Base-by-base conservation (phyloP, 2,329 filamentous ascomycete genomes). In the Aspergillus tamarii region DNA sequence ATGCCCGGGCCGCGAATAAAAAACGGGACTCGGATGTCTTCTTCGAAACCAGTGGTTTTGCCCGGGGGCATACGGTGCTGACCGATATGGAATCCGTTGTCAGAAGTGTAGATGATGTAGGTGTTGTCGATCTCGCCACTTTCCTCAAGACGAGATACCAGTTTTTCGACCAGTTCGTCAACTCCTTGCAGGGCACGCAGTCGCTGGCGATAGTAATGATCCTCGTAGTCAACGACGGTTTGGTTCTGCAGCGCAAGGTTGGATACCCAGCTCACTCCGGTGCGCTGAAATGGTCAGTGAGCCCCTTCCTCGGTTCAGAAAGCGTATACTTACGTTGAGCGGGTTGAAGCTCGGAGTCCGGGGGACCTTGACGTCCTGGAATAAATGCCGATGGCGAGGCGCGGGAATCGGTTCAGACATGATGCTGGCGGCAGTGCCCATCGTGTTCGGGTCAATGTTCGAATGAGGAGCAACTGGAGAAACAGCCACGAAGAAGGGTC, bases 391-490 rank as follows among this genome's bases (percentile, higher is more conserved):
- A 66, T 93, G 89, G 50, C 89, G 81, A 48, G 86, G 79, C 0
- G 88, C 83, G 0, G 89, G 83, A 19, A 90, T 80, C 0, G 88
- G 88, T 0, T 81, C 80, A 6, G 81, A 78, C 71, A 85, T 82
- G 0, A 66, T 63, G 1, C 73, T 56, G 11, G 65, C 65, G 11
- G 70, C 71, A 26, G 67, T 63, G 14, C 74, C 67, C 3, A 69
- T 65, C 63, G 71, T 54, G 46, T 66, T 65, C 9, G 83, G 81
- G 48, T 82, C 72, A 4, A 84, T 78, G 64, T 88, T 87, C 26
- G 84, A 84, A 69, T 93, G 90, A 0, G 90, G 90, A 0, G 87
- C 89, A 7, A 89, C 83, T 0, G 90, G 90, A 0, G 89, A 87
- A 10, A 91, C 81, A 0, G 83, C 84, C 4, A 93, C 73, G 71